phyloP scores from a whole-genome alignment of 345 rosid species.

The Balakata baccata region DNA sequence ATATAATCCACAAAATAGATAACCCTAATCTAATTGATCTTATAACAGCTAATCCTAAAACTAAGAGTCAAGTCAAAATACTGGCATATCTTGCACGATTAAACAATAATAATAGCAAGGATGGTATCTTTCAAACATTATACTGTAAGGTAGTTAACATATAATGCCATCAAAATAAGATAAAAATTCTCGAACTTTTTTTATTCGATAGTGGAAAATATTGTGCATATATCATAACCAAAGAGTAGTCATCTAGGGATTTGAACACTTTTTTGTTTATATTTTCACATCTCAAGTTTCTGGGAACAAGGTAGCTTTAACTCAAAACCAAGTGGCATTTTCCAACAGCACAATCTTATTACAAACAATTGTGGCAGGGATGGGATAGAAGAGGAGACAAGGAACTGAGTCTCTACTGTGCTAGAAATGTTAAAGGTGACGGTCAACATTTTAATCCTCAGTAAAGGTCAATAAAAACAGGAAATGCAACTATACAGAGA shows the following conservation, averaged over 20 bases:
- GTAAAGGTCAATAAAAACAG: not conserved
- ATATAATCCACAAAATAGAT: not conserved
- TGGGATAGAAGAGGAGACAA: not conserved
- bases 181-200: not conserved
- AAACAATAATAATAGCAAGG: not conserved
- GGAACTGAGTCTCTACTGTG: not conserved
- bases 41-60: not conserved
- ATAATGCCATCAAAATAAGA: not conserved
- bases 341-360: too few relatives aligned
- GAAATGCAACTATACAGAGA: not conserved
- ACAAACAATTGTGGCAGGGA: not conserved
- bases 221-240: not conserved
- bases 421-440: not conserved
- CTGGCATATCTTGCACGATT: not conserved
- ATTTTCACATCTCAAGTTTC: not conserved
- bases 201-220: constrained; percentile 1
- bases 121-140: not conserved
- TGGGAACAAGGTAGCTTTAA: not conserved
- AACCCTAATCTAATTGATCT: not conserved
- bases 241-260: not conserved
- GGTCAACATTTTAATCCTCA: not conserved
- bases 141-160: not conserved
- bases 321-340: too few relatives aligned
- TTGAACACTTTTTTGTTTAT: not conserved
- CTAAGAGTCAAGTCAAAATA: not conserved